Conservation (phyloP, 441 rosid genomes). For the Adansonia gregorii region DNA sequence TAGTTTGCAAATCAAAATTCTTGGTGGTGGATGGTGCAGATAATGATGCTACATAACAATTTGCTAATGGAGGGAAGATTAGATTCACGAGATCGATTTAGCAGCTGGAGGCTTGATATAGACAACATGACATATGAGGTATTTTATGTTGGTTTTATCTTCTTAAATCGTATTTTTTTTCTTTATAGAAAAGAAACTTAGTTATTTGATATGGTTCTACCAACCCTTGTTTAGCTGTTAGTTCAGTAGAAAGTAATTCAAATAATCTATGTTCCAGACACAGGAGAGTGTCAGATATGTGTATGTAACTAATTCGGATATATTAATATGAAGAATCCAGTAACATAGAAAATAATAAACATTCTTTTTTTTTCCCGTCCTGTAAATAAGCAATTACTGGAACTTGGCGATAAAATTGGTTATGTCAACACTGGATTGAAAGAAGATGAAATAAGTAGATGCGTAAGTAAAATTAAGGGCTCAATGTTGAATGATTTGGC, state of each 20-base stretch:
- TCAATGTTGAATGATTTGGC: conserved; percentile 40
- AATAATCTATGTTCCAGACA: not conserved
- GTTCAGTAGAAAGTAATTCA: not conserved
- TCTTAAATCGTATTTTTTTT: not conserved
- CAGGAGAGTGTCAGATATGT: too few relatives aligned
- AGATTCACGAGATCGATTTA: conserved; percentile 54
- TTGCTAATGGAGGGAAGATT: conserved; percentile 71
- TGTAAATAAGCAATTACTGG: conserved; percentile 73
- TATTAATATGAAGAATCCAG: not conserved
- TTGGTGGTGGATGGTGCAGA: conserved; percentile 50
- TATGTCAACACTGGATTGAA: conserved; percentile 80
- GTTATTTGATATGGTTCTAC: conserved; percentile 17
- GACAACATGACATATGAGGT: conserved; percentile 95
- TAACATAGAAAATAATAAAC: not conserved
- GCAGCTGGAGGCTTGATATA: conserved; percentile 79
- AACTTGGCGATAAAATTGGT: conserved; percentile 90
- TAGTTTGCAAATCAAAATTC: conserved; percentile 14
- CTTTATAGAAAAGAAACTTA: not conserved
- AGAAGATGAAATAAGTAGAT: conserved; percentile 68
- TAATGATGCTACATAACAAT: conserved; percentile 65
- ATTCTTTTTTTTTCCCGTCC: not conserved
- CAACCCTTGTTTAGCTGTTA: conserved; percentile 3
- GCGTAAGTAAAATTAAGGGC: conserved; percentile 62
- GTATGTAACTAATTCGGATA: too few relatives aligned
- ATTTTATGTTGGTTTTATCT: not conserved